phyloP scores from a whole-genome alignment of 768 basidiomycete species.

The Trametes gibbosa region DNA sequence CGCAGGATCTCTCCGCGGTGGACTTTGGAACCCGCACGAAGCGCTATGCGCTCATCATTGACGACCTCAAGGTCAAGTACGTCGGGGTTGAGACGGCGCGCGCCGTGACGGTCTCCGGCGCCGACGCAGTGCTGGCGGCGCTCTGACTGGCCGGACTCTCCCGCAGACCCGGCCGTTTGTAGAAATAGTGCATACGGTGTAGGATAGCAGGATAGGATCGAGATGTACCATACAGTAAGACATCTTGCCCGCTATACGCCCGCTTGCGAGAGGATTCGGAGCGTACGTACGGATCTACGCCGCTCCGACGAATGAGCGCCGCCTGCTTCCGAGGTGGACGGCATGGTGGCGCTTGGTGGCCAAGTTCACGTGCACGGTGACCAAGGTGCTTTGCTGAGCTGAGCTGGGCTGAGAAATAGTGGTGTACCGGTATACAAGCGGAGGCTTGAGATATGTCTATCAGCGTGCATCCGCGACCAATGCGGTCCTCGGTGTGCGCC shows the following conservation, averaged over 20 bases:
- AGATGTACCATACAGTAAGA: background rate
- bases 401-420: background rate
- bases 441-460: too few relatives aligned
- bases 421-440: too few relatives aligned
- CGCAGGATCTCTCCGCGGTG: conserved; percentile 48
- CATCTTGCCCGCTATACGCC: too few relatives aligned
- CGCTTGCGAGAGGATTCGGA: too few relatives aligned
- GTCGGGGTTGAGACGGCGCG: conserved; percentile 41
- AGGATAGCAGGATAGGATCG: background rate
- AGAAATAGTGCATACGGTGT: background rate
- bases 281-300: too few relatives aligned
- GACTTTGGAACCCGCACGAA: conserved; percentile 38
- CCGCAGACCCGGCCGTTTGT: background rate
- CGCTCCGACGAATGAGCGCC: too few relatives aligned
- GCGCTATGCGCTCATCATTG: conserved; percentile 63
- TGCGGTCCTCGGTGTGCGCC: background rate
- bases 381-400: background rate
- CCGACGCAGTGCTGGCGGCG: conserved; percentile 41
- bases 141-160: conserved; percentile 18
- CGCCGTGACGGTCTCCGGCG: conserved; percentile 36
- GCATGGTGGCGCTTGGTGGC: too few relatives aligned
- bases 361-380: too few relatives aligned
- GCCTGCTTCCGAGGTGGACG: too few relatives aligned
- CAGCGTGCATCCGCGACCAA: background rate
- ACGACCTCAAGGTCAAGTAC: conserved; percentile 69